Evolutionary conservation across 495 filamentous ascomycete genomes (phyloP).

Genomic region (Podospora sp.): DNA sequence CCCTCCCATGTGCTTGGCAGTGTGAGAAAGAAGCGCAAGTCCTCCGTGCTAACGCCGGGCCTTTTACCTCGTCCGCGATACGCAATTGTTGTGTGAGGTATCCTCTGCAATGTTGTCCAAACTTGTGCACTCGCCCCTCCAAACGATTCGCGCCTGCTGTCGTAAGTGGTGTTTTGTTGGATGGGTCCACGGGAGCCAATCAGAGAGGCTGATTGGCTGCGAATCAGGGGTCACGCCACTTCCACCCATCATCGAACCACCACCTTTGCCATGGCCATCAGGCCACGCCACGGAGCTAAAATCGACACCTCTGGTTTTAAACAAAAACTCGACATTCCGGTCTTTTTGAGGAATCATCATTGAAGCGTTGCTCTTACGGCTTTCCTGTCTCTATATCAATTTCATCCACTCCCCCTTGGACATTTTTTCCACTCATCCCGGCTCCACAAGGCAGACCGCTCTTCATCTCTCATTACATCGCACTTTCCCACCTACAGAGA

Average conservation of each 20-base stretch:
- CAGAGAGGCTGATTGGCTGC: background rate
- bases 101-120: background rate
- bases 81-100: background rate
- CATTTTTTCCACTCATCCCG: no score
- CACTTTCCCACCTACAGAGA: no score
- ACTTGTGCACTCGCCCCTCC: background rate
- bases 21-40: no score
- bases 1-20: no score
- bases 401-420: no score
- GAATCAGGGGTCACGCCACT: conserved; percentile 9
- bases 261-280: background rate
- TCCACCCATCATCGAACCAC: conserved; percentile 5
- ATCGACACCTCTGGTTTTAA: background rate
- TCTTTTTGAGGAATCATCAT: background rate
- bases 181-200: conserved; percentile 5
- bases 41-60: no score
- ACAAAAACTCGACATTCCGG: background rate
- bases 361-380: background rate
- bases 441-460: no score
- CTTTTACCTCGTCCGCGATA: no score
- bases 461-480: no score
- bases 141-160: background rate
- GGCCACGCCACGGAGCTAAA: conserved; percentile 7
- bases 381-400: background rate
- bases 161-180: background rate